phyloP scores from a whole-genome alignment of 805 yeast species.

The Nakazawaea pomicola region DNA sequence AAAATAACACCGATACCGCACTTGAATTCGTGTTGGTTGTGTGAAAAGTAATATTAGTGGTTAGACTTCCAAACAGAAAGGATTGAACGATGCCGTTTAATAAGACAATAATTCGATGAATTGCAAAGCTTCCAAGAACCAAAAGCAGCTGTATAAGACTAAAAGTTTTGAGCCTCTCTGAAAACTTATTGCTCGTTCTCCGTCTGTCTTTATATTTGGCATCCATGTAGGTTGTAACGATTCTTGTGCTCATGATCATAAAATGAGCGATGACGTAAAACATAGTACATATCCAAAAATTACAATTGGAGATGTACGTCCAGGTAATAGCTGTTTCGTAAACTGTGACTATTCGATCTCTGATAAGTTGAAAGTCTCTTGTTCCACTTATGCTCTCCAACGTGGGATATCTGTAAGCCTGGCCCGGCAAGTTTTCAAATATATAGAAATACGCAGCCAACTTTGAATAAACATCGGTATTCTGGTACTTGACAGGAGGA shows the following conservation, averaged over 20 bases:
- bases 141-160: conserved; percentile 5
- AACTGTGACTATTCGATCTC: neutral
- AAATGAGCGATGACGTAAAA: conserved; percentile 1
- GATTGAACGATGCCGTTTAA: conserved; percentile 10
- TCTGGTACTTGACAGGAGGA: neutral
- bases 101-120: conserved; percentile 7
- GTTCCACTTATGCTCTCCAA: conserved; percentile 7
- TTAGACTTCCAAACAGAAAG: conserved; percentile 2
- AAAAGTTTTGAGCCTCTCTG: conserved; percentile 1
- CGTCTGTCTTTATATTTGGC: neutral
- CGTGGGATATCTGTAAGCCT: conserved; percentile 5
- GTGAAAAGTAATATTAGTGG: conserved; percentile 7
- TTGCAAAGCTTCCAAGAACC: neutral
- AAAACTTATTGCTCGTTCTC: neutral
- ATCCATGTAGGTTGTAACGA: neutral
- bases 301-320: conserved; percentile 4
- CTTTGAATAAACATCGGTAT: neutral
- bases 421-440: conserved; percentile 11
- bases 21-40: neutral
- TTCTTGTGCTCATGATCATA: conserved; percentile 1
- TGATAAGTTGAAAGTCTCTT: conserved; percentile 4
- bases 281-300: neutral
- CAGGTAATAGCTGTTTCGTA: conserved; percentile 7
- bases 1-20: neutral
- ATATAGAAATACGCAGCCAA: conserved; percentile 12